Conservation (phyloP, 2,329 filamentous ascomycete species). For the Thermoascus crustaceus region DNA sequence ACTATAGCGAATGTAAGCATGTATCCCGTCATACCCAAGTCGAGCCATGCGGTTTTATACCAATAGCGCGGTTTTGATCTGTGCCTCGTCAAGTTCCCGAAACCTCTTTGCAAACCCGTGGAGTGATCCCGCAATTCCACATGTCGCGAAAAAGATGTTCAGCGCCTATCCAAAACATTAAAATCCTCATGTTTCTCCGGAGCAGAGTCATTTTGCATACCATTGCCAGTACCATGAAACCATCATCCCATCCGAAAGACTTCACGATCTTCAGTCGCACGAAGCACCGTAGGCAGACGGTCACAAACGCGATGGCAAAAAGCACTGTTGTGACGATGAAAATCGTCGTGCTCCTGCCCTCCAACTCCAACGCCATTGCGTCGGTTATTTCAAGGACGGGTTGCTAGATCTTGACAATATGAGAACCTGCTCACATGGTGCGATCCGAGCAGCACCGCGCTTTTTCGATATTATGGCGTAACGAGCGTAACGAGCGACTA, state of each 20-base stretch:
- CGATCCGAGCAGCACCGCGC: neutral
- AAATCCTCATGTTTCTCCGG: neutral
- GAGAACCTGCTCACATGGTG: constrained; percentile 1
- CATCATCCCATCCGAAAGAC: constrained; percentile 33
- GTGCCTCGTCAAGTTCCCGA: constrained; percentile 8
- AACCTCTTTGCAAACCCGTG: constrained; percentile 25
- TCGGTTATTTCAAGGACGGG: neutral
- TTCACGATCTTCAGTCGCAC: constrained; percentile 26
- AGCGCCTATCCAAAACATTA: constrained; percentile 14
- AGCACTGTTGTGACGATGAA: constrained; percentile 27
- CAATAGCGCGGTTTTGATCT: constrained; percentile 26
- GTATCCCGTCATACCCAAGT: neutral
- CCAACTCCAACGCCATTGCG: constrained; percentile 13
- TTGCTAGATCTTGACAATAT: constrained; percentile 2
- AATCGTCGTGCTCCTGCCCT: constrained; percentile 25
- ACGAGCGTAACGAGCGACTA: neutral
- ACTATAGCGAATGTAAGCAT: constrained; percentile 14
- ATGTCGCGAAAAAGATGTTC: constrained; percentile 28
- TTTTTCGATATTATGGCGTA: too few relatives aligned
- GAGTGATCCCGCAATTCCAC: constrained; percentile 26
- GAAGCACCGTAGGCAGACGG: constrained; percentile 29
- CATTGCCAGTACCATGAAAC: constrained; percentile 29
- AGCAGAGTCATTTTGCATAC: constrained; percentile 15
- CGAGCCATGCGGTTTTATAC: constrained; percentile 13
- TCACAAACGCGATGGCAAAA: constrained; percentile 22